Evolutionary conservation across 768 basidiomycete species (phyloP).

Genomic region (Leccinum imitatum): DNA sequence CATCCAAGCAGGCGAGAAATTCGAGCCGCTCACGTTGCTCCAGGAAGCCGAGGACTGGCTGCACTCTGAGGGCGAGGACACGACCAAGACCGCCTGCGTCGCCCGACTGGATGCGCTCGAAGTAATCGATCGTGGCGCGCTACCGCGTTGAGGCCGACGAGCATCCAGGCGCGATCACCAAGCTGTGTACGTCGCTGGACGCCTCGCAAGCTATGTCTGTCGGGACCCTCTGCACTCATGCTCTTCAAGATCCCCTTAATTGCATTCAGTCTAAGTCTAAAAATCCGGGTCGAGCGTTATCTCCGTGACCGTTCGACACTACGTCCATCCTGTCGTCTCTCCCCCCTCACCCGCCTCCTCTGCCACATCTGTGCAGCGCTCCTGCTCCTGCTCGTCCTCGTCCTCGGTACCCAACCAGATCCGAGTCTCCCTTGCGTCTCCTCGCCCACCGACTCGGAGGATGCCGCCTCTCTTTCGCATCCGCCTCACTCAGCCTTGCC

Average conservation of each 20-base stretch:
- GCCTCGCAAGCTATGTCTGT: slow-evolving; percentile 75
- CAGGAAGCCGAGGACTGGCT: slow-evolving; percentile 93
- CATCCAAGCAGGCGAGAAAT: slow-evolving; percentile 75
- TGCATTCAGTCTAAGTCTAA: slow-evolving; percentile 41
- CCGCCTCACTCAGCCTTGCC: slow-evolving; percentile 42
- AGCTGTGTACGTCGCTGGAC: slow-evolving; percentile 87
- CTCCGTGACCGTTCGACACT: slow-evolving; percentile 36
- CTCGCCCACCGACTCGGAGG: slow-evolving; percentile 40
- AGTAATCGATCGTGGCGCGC: slow-evolving; percentile 75
- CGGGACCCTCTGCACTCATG: slow-evolving; percentile 47
- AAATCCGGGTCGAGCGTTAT: slow-evolving; percentile 70
- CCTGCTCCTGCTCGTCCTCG: slow-evolving; percentile 18
- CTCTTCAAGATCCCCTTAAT: slow-evolving; percentile 56
- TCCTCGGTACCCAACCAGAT: slow-evolving; percentile 58
- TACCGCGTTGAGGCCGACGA: slow-evolving; percentile 76
- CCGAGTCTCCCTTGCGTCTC: slow-evolving; percentile 61
- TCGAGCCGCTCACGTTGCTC: slow-evolving; percentile 65
- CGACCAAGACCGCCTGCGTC: slow-evolving; percentile 91
- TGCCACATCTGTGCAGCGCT: background rate
- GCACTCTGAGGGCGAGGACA: slow-evolving; percentile 94
- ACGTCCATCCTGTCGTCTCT: slow-evolving; percentile 29
- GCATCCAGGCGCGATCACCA: slow-evolving; percentile 66
- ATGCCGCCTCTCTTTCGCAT: slow-evolving; percentile 32
- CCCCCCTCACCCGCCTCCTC: slow-evolving; percentile 14
- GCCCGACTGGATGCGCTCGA: slow-evolving; percentile 80